These are phyloP conservation scores for Mycena leptocephala DNA, from an alignment of 768 basidiomycete genomes.

Conservation along the genomic window DNA sequence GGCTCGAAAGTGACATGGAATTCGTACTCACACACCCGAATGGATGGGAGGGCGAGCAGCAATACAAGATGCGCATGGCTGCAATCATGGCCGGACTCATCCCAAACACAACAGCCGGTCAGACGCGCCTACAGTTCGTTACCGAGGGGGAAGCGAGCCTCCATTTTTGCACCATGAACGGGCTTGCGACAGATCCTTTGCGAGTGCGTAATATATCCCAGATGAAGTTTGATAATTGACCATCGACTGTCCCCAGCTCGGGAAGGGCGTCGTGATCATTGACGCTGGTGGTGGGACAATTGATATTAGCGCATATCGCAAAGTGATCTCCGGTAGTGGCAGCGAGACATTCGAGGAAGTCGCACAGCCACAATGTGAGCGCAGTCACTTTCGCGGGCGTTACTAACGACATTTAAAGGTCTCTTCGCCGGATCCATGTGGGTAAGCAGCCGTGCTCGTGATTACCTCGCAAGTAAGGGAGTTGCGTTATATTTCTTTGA, in stretches of 20 bases:
- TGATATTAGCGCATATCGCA: constrained; percentile 71
- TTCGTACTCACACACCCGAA: constrained; percentile 68
- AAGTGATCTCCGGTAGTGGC: constrained; percentile 43
- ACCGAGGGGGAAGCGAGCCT: too few species aligned
- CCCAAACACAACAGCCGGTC: constrained; percentile 53
- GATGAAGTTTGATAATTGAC: not conserved
- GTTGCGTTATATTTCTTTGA: constrained; percentile 15
- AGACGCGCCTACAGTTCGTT: constrained; percentile 66
- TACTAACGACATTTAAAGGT: constrained; percentile 48
- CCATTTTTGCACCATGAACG: too few species aligned
- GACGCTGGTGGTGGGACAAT: too few species aligned
- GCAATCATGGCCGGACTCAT: too few species aligned
- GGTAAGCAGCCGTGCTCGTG: too few species aligned
- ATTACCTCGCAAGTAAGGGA: constrained; percentile 59
- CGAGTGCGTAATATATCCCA: constrained; percentile 42
- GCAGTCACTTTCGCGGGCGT: not conserved
- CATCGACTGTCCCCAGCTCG: not conserved
- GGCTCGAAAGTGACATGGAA: constrained; percentile 40
- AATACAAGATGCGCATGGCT: constrained; percentile 69
- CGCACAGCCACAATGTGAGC: constrained; percentile 60
- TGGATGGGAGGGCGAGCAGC: constrained; percentile 76
- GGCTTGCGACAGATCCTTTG: too few species aligned
- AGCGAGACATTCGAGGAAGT: constrained; percentile 62
- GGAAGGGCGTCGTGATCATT: constrained; percentile 68
- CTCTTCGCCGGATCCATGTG: constrained; percentile 68